These are phyloP conservation scores for Scedosporium boydii DNA, from an alignment of 2,329 filamentous ascomycete genomes.

Conservation along the genomic window DNA sequence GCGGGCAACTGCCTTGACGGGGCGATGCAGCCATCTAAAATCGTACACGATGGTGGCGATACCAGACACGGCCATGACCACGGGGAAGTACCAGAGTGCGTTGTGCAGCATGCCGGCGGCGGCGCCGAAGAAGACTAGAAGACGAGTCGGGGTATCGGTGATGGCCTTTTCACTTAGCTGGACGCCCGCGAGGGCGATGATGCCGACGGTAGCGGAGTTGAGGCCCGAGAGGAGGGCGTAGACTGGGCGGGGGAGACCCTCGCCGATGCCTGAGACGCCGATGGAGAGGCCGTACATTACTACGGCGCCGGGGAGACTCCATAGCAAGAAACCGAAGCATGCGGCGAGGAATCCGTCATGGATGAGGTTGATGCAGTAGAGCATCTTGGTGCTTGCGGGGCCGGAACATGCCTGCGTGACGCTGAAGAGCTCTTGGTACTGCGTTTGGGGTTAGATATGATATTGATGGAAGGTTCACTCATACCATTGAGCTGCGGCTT, in stretches of 20 bases:
- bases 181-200: constrained; percentile 61
- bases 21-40: constrained; percentile 35
- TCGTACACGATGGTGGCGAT: constrained; percentile 46
- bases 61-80: constrained; percentile 50
- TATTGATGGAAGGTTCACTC: too few species aligned
- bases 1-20: constrained; percentile 2
- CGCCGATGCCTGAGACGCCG: constrained; percentile 51
- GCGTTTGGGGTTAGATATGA: neutral
- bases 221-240: constrained; percentile 64
- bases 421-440: constrained; percentile 67
- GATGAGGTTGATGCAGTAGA: constrained; percentile 57
- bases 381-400: constrained; percentile 61
- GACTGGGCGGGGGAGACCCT: constrained; percentile 48
- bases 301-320: constrained; percentile 61
- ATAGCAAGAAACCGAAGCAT: constrained; percentile 50
- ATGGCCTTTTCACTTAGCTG: constrained; percentile 59
- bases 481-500: neutral
- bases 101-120: constrained; percentile 61
- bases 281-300: constrained; percentile 61
- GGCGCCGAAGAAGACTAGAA: constrained; percentile 54
- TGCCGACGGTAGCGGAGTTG: constrained; percentile 62
- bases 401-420: constrained; percentile 59
- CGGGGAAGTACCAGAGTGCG: constrained; percentile 65
- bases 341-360: constrained; percentile 50
- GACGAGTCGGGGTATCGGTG: constrained; percentile 51